These are phyloP conservation scores for Fusarium sp. DNA, from an alignment of 2,329 filamentous ascomycete species.

Conservation along the genomic window DNA sequence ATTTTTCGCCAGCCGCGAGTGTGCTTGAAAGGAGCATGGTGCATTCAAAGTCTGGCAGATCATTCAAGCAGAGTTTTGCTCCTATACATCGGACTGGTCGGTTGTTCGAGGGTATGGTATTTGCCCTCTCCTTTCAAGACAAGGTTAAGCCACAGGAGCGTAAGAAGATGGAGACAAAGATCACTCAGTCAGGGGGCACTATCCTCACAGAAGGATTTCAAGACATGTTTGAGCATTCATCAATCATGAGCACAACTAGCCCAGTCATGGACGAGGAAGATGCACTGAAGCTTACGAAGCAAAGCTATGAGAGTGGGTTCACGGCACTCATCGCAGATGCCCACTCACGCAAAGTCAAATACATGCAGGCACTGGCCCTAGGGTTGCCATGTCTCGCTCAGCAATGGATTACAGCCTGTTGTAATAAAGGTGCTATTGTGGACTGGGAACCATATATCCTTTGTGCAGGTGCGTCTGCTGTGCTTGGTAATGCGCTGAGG, in stretches of 20 bases:
- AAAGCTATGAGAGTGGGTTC: constrained; percentile 74
- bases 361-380: constrained; percentile 92
- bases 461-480: constrained; percentile 83
- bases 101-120: constrained; percentile 85
- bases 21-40: constrained; percentile 57
- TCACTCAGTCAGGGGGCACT: constrained; percentile 78
- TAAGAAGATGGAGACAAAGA: constrained; percentile 68
- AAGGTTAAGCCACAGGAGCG: constrained; percentile 58
- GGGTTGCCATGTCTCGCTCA: constrained; percentile 87
- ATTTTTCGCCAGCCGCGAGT: constrained; percentile 55
- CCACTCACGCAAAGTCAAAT: constrained; percentile 89
- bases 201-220: constrained; percentile 84
- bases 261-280: constrained; percentile 51
- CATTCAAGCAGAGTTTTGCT: constrained; percentile 48
- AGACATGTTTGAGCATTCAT: constrained; percentile 75
- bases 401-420: constrained; percentile 83
- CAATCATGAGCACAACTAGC: constrained; percentile 53
- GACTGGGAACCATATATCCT: constrained; percentile 87
- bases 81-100: constrained; percentile 46
- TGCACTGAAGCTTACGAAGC: constrained; percentile 65
- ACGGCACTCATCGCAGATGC: constrained; percentile 87
- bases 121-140: constrained; percentile 81
- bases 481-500: constrained; percentile 80
- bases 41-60: constrained; percentile 47
- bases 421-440: constrained; percentile 71